Evolutionary conservation across 139 green algal species (phyloP), one percentile per base, ranked within the genome.

Genomic region (Chlamydomonas schloesseri): DNA sequence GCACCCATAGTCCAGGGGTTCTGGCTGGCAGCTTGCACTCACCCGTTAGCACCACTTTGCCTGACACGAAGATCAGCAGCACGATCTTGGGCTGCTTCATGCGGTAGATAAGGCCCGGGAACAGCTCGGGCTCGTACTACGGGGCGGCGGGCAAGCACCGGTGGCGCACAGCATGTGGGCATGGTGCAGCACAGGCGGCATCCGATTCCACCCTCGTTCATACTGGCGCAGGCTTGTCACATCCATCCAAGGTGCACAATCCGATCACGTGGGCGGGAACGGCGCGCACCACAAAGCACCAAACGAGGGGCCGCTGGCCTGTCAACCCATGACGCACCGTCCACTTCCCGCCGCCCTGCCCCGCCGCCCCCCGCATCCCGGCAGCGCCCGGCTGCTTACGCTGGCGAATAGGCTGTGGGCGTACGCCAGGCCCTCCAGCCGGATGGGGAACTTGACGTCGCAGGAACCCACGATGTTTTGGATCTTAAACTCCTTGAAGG

Each of bases 381-480:
- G 28, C 29, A 10, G 18, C 36, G 28, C 11, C 29, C 2, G 68
- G 36, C 14, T 26, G 70, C 90, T 88, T 50, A 94, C 91, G 33
- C 84, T 97, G 68, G 90, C 96, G 88, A 99, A 99, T 42, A 97
- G 88, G 53, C 83, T 87, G 87, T 99, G 98, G 1, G 95, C 83
- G 81, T 93, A 96, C 8, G 94, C 88, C 29, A 99, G 91, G 50
- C 97, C 97, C 75, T 99, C 98, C 74, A 99, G 87, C 24, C 97
- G 93, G 81, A 99, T 99, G 33, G 98, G 98, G 87, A 99, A 99
- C 79, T 96, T 95, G 37, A 99, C 98, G 81, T 99, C 97, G 78
- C 96, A 99, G 24, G 97, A 99, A 6, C 96, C 98, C 70, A 99
- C 98, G 80, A 99, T 99, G 91, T 99, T 99, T 81, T 99, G 97